Evolutionary conservation across 73 alveolate species (phyloP).

Genomic region (Stentor roeselii): DNA sequence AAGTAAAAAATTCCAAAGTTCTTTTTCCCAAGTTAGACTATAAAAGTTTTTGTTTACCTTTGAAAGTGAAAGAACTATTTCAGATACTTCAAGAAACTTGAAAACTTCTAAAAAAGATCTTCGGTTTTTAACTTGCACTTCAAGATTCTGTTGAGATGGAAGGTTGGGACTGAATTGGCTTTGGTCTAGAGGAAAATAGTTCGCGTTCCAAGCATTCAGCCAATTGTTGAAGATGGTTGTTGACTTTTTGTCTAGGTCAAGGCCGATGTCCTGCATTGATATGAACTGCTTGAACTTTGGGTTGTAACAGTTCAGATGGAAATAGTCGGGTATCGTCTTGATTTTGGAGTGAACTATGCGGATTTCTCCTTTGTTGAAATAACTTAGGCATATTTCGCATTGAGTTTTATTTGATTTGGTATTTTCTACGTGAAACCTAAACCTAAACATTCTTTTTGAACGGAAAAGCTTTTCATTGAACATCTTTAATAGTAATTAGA

Average conservation of each 20-base stretch:
- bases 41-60: background rate
- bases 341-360: background rate
- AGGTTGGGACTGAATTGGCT: too few species aligned
- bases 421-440: background rate
- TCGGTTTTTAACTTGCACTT: background rate
- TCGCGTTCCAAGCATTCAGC: background rate
- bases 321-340: background rate
- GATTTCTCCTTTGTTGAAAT: background rate
- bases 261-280: background rate
- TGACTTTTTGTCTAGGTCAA: background rate
- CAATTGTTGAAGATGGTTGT: background rate
- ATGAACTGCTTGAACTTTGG: background rate
- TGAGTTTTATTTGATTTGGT: background rate
- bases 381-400: background rate
- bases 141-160: background rate
- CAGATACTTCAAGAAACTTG: background rate
- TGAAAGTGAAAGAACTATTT: background rate
- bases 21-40: slow-evolving; percentile 1
- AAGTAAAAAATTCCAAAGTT: background rate
- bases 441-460: too few species aligned
- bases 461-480: too few species aligned
- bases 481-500: too few species aligned
- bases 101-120: background rate
- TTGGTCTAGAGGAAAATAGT: background rate
- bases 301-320: background rate